These are phyloP conservation scores for Ceratocystis ficicola DNA, from an alignment of 2,329 filamentous ascomycete genomes.

Conservation along the genomic window DNA sequence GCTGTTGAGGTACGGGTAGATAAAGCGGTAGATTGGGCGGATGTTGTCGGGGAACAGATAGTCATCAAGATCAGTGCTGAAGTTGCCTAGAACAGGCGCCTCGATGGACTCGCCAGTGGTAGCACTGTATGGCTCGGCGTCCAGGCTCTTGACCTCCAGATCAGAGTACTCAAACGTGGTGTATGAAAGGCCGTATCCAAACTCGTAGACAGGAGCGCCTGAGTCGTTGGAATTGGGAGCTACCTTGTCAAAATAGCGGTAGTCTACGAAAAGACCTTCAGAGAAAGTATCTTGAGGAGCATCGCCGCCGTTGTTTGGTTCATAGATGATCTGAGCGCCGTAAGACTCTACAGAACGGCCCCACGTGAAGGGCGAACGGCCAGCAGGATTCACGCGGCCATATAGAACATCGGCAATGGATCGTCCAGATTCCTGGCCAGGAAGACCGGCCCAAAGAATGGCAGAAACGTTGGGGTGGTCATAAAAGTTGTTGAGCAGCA, in stretches of 20 bases:
- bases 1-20: constrained; percentile 64
- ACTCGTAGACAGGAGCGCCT: constrained; percentile 62
- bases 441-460: constrained; percentile 69
- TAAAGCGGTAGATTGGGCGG: constrained; percentile 41
- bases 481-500: constrained; percentile 63
- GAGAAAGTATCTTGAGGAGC: constrained; percentile 62
- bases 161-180: constrained; percentile 67
- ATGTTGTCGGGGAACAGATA: constrained; percentile 56
- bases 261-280: constrained; percentile 74
- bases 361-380: constrained; percentile 70
- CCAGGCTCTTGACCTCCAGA: constrained; percentile 41
- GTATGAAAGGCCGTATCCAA: constrained; percentile 70
- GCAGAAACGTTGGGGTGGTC: constrained; percentile 68
- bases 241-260: constrained; percentile 62
- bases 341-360: constrained; percentile 56
- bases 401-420: constrained; percentile 73
- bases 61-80: constrained; percentile 48
- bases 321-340: constrained; percentile 52
- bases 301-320: constrained; percentile 53
- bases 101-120: constrained; percentile 49
- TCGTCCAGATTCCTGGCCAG: constrained; percentile 74
- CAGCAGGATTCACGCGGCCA: constrained; percentile 64
- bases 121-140: constrained; percentile 43
- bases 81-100: constrained; percentile 53
- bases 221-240: constrained; percentile 31